Base-by-base conservation (phyloP, 192 early-diverging fungal genomes). In the Allomyces javanicus region DNA sequence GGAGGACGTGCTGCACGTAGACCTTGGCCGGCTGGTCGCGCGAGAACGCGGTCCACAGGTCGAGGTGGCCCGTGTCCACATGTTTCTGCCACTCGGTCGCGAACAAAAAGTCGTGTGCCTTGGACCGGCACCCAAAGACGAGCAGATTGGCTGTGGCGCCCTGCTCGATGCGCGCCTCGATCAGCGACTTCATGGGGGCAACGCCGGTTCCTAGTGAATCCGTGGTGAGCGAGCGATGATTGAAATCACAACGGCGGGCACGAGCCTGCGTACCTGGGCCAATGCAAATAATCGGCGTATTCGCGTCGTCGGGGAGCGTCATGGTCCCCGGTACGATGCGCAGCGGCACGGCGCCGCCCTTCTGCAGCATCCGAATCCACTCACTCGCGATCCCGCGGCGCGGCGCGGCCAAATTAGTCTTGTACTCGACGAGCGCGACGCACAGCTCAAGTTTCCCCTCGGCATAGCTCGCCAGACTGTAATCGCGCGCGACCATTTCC, bases 371-470 rank as follows among this genome's bases (percentile, higher is more conserved):
- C 10, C 74, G 67, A 62, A 95, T 69, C 86, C 87, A 95, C 63
- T 79, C 81, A 5, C 92, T 89, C 70, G 89, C 94, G 19, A 96
- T 80, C 5, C 96, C 96, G 24, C 74, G 68, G 10, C 96, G 78
- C 64, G 81, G 81, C 43, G 74, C 81, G 58, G 79, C 77, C 72
- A 98, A 71, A 10, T 80, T 80, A 0, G 93, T 98, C 65, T 81
- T 82, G 72, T 94, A 98, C 44, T 83, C 69, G 14, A 98, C 89
- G 44, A 98, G 83, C 0, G 85, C 96, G 21, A 94, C 85, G 22
- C 85, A 83, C 10, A 97, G 74, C 10, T 94, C 80, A 19, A 96
- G 72, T 25, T 72, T 70, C 67, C 22, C 62, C 67, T 45, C 72
- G 71, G 62, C 69, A 65, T 45, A 67, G 26, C 55, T 68, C 3